These are phyloP conservation scores for Chaetomiaceae sp. DNA, from an alignment of 2,329 filamentous ascomycete species.

Conservation along the genomic window DNA sequence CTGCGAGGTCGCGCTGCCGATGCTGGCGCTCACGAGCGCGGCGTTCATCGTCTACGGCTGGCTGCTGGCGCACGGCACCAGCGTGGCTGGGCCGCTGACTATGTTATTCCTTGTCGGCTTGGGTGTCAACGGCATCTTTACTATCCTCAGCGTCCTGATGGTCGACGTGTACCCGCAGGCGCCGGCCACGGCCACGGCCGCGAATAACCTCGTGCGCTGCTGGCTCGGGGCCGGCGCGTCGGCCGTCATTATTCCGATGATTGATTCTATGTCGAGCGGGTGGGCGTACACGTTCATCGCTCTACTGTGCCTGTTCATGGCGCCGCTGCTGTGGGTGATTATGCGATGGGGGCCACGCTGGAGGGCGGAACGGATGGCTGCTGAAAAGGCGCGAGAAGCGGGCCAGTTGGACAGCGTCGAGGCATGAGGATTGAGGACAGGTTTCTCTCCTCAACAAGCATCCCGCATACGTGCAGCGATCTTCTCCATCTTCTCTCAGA, in stretches of 20 bases:
- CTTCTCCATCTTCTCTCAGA: too few relatives aligned
- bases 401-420: neutral
- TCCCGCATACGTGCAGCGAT: too few relatives aligned
- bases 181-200: conserved; percentile 51
- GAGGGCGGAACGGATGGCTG: conserved; percentile 3
- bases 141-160: conserved; percentile 48
- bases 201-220: conserved; percentile 54
- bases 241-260: conserved; percentile 49
- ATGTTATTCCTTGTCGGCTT: conserved; percentile 45
- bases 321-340: conserved; percentile 26
- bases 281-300: conserved; percentile 50
- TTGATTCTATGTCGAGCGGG: conserved; percentile 45
- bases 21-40: conserved; percentile 47
- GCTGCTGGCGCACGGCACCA: conserved; percentile 40
- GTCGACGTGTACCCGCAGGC: conserved; percentile 52
- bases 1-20: conserved; percentile 45
- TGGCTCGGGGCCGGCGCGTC: conserved; percentile 50
- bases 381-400: conserved; percentile 2
- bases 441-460: too few relatives aligned
- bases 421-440: neutral
- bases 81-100: conserved; percentile 44
- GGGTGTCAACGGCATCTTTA: conserved; percentile 51
- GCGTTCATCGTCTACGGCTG: conserved; percentile 50
- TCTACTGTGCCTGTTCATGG: conserved; percentile 37
- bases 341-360: conserved; percentile 12